Evolutionary conservation across 805 yeast species (phyloP), one percentile per base, ranked within the genome.

Genomic region (Candida methanosorbosa): DNA sequence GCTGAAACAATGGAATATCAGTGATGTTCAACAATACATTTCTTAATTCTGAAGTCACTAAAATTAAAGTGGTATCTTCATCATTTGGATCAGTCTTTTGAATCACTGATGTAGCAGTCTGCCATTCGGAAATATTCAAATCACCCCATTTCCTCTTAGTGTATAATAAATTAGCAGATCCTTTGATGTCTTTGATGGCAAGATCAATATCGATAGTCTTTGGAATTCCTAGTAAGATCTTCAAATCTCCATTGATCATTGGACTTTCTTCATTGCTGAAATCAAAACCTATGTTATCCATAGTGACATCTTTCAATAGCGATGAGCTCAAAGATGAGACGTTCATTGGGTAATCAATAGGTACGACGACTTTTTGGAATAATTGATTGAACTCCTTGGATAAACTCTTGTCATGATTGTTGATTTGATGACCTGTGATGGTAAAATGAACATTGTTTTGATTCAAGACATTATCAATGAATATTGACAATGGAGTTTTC

Each of bases 71-170:
- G 15, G 31, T 41, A 6, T 38, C 44, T 3, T 34, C 39, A 12
- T 44, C 36, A 39, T 37, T 38, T 19, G 46, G 36, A 16, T 39
- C 37, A 29, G 42, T 40, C n/a, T n/a, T n/a, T 32, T 46, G 45
- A n/a, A 45, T 17, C 11, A 51, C 58, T 26, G 46, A 51, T 4
- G 75, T 68, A 1, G 53, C 51, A 5, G 72, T 60, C 18, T 58
- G 57, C 80, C 80, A 75, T 6, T 61, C 62, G 9, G 48, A 47
- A 44, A 70, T 45, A 4, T 61, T 58, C 12, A 73, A 48, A n/a
- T 61, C 56, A 5, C 70, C 67, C 48, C 75, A 73, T 36, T 57
- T 59, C 13, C 38, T 41, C 3, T 49, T 62, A 5, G 61, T 44
- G 39, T 68, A 67, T 33, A 45, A 59, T 25, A 75, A 47, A 27